Evolutionary conservation across 495 filamentous ascomycete species (phyloP), one percentile per base, ranked within the genome.

Genomic region (Tuber indicum): DNA sequence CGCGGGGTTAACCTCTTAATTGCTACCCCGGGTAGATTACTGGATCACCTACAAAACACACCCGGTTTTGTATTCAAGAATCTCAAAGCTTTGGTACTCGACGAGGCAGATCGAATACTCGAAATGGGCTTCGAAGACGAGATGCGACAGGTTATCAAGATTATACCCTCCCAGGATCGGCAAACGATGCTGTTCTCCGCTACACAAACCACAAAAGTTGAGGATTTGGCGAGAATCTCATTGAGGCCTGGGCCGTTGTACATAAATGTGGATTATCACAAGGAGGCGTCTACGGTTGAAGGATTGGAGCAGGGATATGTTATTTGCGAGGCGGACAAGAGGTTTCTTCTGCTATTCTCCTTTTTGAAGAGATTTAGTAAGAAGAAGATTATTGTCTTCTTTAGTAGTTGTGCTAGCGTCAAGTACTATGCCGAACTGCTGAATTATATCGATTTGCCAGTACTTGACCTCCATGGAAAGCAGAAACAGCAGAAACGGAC

Each of bases 91-190:
- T 86, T 99, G 12, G 89, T 98, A 58, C 96, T 97, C 77, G 93
- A 97, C 82, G 94, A 97, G 84, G 94, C 95, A 36, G 94, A 97
- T 82, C 90, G 94, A 71, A 98, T 98, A 76, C 86, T 99, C 45
- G 96, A 99, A 86, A 92, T 97, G 76, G 96, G 96, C 77, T 99
- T 99, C 87, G 96, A 99, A 83, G 96, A 98, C 81, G 96, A 99
- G 85, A 97, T 97, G 93, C 89, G 93, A 72, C 93, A 97, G 84
- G 97, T 99, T 81, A 89, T 98, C 84, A 97, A 97, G 87, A 96
- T 99, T 73, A 87, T 99, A 23, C 96, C 96, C 42, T 90, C 90
- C 76, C 91, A 94, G 49, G 92, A 95, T 75, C 88, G 96, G 58
- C 96, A 99, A 83, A 98, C 96, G 0, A 94, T 96, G 91, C 90